These are phyloP conservation scores for Pythium rishiriense DNA, from an alignment of 352 stramenopile genomes.

Conservation along the genomic window DNA sequence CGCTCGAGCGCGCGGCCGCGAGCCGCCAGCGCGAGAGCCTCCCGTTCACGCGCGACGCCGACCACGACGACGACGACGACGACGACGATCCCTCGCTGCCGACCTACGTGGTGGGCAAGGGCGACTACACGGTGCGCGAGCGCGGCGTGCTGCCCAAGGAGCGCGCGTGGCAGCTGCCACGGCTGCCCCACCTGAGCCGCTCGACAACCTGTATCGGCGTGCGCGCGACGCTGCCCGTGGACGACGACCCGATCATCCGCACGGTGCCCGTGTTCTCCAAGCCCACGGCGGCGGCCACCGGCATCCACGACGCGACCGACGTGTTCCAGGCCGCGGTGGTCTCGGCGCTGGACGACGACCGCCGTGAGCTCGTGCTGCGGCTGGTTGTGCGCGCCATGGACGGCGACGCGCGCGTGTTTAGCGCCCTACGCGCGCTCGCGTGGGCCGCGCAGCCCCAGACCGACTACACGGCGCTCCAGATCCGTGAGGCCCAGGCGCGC, in stretches of 20 bases:
- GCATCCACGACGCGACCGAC: too few relatives aligned
- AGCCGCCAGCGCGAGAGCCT: constrained; percentile 20
- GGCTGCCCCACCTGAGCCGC: constrained; percentile 45
- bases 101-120: constrained; percentile 48
- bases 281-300: constrained; percentile 36
- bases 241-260: constrained; percentile 83
- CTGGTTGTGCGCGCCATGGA: constrained; percentile 46
- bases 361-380: constrained; percentile 63
- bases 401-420: constrained; percentile 44
- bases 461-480: constrained; percentile 56
- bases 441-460: constrained; percentile 55
- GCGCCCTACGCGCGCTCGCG: constrained; percentile 44
- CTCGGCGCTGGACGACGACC: constrained; percentile 60
- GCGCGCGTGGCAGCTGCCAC: constrained; percentile 40
- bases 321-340: constrained; percentile 37
- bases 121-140: constrained; percentile 41
- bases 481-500: constrained; percentile 11
- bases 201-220: constrained; percentile 70
- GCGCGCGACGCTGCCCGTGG: constrained; percentile 47
- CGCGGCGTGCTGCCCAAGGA: constrained; percentile 32
- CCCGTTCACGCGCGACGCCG: constrained; percentile 12
- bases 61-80: not conserved
- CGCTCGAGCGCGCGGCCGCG: constrained; percentile 8
- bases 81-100: constrained; percentile 26
- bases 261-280: constrained; percentile 62